Evolutionary conservation across 345 rosid genomes (phyloP).

Genomic region (Toxicodendron radicans): DNA sequence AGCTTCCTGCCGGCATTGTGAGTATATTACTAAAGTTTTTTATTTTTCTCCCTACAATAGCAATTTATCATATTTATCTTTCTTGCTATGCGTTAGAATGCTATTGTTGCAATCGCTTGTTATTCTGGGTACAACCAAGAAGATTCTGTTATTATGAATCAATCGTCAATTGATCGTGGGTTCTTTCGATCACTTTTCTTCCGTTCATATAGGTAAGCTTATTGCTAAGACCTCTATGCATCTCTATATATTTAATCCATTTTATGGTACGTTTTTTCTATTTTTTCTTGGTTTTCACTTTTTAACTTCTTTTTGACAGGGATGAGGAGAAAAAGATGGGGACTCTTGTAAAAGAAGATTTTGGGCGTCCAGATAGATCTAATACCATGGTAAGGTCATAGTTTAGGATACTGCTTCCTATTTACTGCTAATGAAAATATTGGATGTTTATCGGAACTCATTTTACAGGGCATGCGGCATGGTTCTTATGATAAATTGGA

Average conservation of each 20-base stretch:
- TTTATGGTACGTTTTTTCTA: background rate
- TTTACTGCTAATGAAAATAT: slow-evolving; percentile 13
- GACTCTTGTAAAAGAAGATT: slow-evolving; percentile 95
- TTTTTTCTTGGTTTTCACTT: background rate
- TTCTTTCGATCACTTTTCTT: slow-evolving; percentile 93
- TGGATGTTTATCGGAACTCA: slow-evolving; percentile 15
- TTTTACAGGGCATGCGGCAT: slow-evolving; percentile 91
- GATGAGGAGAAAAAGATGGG: slow-evolving; percentile 99
- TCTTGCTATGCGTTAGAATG: slow-evolving; percentile 57
- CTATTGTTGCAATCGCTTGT: slow-evolving; percentile 95
- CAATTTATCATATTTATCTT: slow-evolving; percentile 9
- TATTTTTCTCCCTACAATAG: background rate
- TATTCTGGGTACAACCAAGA: slow-evolving; percentile 99
- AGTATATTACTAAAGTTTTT: slow-evolving; percentile 18
- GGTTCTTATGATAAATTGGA: slow-evolving; percentile 97
- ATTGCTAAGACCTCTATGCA: slow-evolving; percentile 2
- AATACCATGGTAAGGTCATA: slow-evolving; percentile 71
- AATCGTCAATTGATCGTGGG: slow-evolving; percentile 95
- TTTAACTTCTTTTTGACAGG: slow-evolving; percentile 37
- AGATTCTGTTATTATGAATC: slow-evolving; percentile 99
- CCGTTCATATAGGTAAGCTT: slow-evolving; percentile 82
- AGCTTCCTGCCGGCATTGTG: slow-evolving; percentile 99
- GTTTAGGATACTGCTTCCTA: slow-evolving; percentile 6
- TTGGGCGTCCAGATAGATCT: slow-evolving; percentile 89
- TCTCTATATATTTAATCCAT: background rate